Evolutionary conservation across 129 eudicot species (phyloP).

Genomic region (Escallonia herrerae): DNA sequence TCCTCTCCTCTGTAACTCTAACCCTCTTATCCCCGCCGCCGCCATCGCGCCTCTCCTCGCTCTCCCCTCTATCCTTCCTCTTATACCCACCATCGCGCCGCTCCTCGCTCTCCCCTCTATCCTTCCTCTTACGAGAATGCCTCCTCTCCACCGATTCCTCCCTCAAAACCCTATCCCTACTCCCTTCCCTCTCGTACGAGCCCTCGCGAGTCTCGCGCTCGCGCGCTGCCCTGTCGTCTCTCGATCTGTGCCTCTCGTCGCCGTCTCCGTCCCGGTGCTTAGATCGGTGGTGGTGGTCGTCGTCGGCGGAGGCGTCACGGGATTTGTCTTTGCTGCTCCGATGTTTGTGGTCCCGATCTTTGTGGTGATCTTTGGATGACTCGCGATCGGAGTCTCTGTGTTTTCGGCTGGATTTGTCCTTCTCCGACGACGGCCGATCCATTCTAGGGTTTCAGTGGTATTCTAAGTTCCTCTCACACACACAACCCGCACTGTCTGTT

Average conservation of each 20-base stretch:
- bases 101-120: conserved; percentile 61
- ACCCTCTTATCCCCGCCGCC: conserved; percentile 51
- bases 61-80: conserved; percentile 63
- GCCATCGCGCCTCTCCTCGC: conserved; percentile 44
- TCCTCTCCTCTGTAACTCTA: conserved; percentile 73
- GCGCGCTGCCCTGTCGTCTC: conserved; percentile 7
- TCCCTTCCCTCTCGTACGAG: conserved; percentile 30
- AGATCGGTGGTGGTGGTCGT: conserved; percentile 37
- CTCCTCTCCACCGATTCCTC: conserved; percentile 35
- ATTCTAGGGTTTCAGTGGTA: conserved; percentile 3
- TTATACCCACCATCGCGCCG: conserved; percentile 25
- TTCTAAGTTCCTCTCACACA: too few relatives aligned
- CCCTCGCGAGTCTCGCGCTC: conserved; percentile 6
- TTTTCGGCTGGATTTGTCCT: conserved; percentile 51
- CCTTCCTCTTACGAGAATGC: conserved; percentile 48
- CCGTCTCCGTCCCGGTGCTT: conserved; percentile 21
- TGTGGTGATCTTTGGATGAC: conserved; percentile 17
- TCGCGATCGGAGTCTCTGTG: conserved; percentile 43
- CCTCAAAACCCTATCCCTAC: conserved; percentile 28
- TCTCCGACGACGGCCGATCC: conserved; percentile 28
- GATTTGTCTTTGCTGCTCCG: conserved; percentile 24
- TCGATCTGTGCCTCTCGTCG: conserved; percentile 36
- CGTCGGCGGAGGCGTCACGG: conserved; percentile 4
- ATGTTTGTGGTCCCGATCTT: conserved; percentile 22
- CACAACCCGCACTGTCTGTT: too few relatives aligned